phyloP scores from a whole-genome alignment of 2,329 filamentous ascomycete species.

The Neurospora crassa region DNA sequence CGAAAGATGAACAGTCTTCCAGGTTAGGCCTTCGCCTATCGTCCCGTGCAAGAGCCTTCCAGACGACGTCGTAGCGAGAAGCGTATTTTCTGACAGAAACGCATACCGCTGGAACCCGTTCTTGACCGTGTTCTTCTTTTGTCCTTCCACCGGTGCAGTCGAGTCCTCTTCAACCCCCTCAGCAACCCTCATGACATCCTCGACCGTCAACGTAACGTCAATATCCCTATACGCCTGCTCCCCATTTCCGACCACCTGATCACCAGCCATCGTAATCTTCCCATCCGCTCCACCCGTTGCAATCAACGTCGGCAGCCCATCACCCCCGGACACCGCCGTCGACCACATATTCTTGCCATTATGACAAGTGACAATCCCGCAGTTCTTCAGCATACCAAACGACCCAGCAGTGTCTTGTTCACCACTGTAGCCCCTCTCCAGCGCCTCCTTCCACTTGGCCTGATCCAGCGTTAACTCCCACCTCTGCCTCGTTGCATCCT shows the following conservation, averaged over 20 bases:
- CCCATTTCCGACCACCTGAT: background rate
- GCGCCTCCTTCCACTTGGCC: background rate
- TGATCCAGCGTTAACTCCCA: constrained; percentile 49
- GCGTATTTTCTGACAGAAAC: constrained; percentile 42
- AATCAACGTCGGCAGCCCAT: constrained; percentile 31
- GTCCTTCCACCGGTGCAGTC: constrained; percentile 9
- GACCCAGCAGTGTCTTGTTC: constrained; percentile 5
- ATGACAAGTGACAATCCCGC: constrained; percentile 54
- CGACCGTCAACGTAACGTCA: constrained; percentile 15
- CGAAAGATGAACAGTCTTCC: constrained; percentile 32
- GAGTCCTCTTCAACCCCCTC: constrained; percentile 7
- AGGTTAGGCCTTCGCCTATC: constrained; percentile 25
- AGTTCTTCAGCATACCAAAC: constrained; percentile 35
- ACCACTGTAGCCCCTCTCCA: background rate
- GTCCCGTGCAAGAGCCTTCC: constrained; percentile 47
- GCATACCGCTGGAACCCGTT: constrained; percentile 52
- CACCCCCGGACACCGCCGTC: constrained; percentile 34
- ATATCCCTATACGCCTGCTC: constrained; percentile 6
- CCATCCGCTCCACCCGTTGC: constrained; percentile 84
- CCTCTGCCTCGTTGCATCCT: constrained; percentile 67
- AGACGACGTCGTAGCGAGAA: constrained; percentile 50
- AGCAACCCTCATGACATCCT: constrained; percentile 22
- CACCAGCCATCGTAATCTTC: constrained; percentile 38
- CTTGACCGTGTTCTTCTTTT: constrained; percentile 24
- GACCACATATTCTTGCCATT: constrained; percentile 90